Evolutionary conservation across 164 flowering plant species (phyloP).

Genomic region (Vitis riparia): DNA sequence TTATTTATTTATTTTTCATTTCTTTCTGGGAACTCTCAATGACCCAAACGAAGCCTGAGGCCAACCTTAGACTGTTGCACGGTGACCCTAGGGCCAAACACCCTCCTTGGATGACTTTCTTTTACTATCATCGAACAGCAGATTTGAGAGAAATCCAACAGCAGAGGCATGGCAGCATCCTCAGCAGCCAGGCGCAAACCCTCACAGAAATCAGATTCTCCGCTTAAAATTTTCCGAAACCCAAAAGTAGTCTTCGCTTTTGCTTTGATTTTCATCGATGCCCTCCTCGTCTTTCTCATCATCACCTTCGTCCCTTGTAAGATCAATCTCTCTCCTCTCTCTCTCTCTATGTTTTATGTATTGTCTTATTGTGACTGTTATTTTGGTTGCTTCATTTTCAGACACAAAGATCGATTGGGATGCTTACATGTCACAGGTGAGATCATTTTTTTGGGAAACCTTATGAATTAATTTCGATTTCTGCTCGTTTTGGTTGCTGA

Average conservation of each 20-base stretch:
- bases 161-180: conserved; percentile 13
- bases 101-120: background rate
- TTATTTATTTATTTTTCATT: too few species aligned
- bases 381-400: conserved; percentile 31
- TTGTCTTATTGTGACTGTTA: background rate
- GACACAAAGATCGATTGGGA: conserved; percentile 99
- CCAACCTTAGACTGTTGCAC: too few species aligned
- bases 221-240: conserved; percentile 12
- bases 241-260: conserved; percentile 50
- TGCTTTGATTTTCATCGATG: conserved; percentile 55
- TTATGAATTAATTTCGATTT: background rate
- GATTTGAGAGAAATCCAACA: background rate
- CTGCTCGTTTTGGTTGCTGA: conserved; percentile 1
- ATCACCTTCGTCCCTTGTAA: conserved; percentile 88
- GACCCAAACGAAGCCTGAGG: too few species aligned
- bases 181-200: conserved; percentile 8
- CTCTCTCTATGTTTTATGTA: background rate
- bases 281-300: conserved; percentile 65
- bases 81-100: too few species aligned
- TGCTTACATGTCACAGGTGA: conserved; percentile 96
- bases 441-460: background rate
- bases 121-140: background rate
- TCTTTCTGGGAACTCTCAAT: too few species aligned
- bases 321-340: conserved; percentile 8
- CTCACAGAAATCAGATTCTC: conserved; percentile 1